A percentile compares a stretch with the other conserved stretches of the same genome.
Conservation (phyloP, 352 stramenopile genomes). For the Phytophthora constricta region DNA sequence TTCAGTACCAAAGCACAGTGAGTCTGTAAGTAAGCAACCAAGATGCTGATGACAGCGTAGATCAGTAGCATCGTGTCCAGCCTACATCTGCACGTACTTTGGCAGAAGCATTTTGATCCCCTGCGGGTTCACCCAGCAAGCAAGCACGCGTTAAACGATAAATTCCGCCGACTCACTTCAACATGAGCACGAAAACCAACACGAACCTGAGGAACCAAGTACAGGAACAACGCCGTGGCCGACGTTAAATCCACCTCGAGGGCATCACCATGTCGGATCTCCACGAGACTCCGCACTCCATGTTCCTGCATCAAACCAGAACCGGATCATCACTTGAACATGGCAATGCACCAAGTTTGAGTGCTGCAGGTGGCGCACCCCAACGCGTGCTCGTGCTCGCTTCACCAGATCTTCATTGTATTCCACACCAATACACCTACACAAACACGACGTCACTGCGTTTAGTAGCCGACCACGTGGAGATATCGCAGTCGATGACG, state of each 20-base stretch:
- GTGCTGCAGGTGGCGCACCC: constrained; percentile 34
- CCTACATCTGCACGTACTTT: constrained; percentile 47
- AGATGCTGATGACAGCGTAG: constrained; percentile 2
- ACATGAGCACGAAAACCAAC: background rate
- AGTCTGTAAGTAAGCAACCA: too few relatives aligned
- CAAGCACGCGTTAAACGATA: constrained; percentile 14
- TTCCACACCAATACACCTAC: constrained; percentile 77
- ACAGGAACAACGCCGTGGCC: constrained; percentile 81
- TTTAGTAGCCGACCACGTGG: background rate
- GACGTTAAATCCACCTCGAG: constrained; percentile 61
- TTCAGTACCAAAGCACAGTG: background rate
- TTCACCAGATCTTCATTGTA: constrained; percentile 70
- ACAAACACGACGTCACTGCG: constrained; percentile 3
- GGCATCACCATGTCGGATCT: constrained; percentile 71
- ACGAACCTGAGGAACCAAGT: constrained; percentile 77
- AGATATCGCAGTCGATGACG: background rate
- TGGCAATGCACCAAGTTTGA: background rate
- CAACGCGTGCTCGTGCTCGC: constrained; percentile 49
- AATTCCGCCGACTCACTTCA: constrained; percentile 15
- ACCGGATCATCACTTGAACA: background rate
- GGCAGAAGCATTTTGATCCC: constrained; percentile 76
- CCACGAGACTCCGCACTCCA: constrained; percentile 48
- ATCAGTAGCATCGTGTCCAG: background rate
- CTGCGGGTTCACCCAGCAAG: too few relatives aligned
- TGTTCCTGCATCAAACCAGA: constrained; percentile 41